A percentile compares a stretch with the other conserved stretches of the same genome.
These are phyloP conservation scores for Ustilago hordei DNA, from an alignment of 1,284 basidiomycete genomes.

Conservation along the genomic window DNA sequence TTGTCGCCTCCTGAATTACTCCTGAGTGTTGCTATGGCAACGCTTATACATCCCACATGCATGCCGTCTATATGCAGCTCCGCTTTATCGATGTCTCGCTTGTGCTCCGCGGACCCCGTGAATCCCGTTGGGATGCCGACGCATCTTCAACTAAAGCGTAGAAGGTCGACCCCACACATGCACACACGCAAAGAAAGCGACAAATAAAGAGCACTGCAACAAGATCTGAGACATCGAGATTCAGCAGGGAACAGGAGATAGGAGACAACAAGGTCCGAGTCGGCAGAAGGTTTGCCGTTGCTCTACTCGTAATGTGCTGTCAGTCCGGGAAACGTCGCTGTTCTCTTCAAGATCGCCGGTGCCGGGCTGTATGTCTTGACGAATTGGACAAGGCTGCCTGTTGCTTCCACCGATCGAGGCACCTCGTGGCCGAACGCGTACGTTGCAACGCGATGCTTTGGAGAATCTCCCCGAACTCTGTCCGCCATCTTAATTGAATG, in stretches of 20 bases:
- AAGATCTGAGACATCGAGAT: too few species aligned
- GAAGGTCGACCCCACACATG: too few species aligned
- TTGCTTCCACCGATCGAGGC: background rate
- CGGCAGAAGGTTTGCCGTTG: background rate
- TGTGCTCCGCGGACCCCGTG: too few species aligned
- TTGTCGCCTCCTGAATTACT: too few species aligned
- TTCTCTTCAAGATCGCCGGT: background rate
- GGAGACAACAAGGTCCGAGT: background rate
- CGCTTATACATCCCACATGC: too few species aligned
- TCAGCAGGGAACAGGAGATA: background rate
- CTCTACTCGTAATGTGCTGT: background rate
- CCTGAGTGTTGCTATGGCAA: too few species aligned
- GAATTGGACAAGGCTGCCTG: background rate
- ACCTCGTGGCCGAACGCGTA: background rate
- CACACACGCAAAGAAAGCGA: too few species aligned
- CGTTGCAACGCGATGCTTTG: background rate
- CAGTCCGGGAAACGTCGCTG: background rate
- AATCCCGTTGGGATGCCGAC: too few species aligned
- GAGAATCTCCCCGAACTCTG: background rate
- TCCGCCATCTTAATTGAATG: background rate
- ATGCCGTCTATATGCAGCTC: too few species aligned
- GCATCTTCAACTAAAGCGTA: too few species aligned
- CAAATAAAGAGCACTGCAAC: too few species aligned
- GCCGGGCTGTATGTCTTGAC: background rate
- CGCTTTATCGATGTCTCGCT: too few species aligned